A percentile compares a stretch with the other conserved stretches of the same genome.
phyloP scores from a whole-genome alignment of 2,329 filamentous ascomycete species.

The Myriosclerotinia curreyana region DNA sequence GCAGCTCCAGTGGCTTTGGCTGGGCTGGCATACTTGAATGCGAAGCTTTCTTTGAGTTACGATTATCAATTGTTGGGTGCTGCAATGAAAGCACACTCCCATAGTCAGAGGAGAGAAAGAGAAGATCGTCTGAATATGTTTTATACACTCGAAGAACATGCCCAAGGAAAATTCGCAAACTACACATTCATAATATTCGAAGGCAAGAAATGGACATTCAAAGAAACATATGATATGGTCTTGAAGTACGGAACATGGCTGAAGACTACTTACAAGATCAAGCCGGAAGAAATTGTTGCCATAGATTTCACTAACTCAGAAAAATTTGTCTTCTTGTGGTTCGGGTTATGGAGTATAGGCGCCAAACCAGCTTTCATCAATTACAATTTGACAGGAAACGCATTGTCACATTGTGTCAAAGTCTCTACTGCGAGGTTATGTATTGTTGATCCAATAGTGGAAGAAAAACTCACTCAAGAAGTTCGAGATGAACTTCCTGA shows the following conservation, averaged over 20 bases:
- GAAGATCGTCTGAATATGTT: conserved; percentile 67
- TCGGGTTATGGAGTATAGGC: conserved; percentile 79
- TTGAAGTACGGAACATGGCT: conserved; percentile 76
- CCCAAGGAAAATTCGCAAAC: conserved; percentile 53
- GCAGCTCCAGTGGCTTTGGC: conserved; percentile 62
- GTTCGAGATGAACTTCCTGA: conserved; percentile 50
- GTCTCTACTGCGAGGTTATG: conserved; percentile 65
- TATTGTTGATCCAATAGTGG: conserved; percentile 63
- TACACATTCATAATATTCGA: conserved; percentile 64
- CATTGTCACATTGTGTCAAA: conserved; percentile 71
- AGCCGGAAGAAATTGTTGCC: conserved; percentile 72
- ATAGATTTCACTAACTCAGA: conserved; percentile 79
- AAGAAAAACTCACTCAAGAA: conserved; percentile 55
- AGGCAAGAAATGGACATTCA: conserved; percentile 67
- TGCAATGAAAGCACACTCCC: conserved; percentile 47
- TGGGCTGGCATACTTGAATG: conserved; percentile 74
- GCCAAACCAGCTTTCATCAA: conserved; percentile 85
- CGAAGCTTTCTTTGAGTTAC: conserved; percentile 62
- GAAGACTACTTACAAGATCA: conserved; percentile 59
- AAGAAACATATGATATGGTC: conserved; percentile 67
- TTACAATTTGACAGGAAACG: conserved; percentile 71
- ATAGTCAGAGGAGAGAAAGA: conserved; percentile 48
- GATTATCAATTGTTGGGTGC: conserved; percentile 61
- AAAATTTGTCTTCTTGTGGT: conserved; percentile 69
- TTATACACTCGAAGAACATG: conserved; percentile 69